Evolutionary conservation across 179 eudicot species (phyloP).

Genomic region (Silene vulgaris): DNA sequence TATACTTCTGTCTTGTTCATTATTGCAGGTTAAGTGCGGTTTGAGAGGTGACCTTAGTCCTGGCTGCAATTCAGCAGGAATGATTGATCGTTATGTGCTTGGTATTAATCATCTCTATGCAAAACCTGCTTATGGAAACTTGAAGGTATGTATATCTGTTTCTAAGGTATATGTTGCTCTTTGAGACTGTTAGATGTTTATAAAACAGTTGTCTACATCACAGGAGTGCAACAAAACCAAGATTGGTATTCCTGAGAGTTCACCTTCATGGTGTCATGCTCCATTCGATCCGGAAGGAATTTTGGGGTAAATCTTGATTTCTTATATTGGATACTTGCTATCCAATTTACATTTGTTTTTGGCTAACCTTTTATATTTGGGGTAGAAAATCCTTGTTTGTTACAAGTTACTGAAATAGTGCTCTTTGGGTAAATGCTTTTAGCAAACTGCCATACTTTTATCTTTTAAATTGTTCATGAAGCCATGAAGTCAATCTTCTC

Average conservation of each 20-base stretch:
- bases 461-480: too few species aligned
- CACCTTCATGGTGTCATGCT: constrained; percentile 86
- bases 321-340: background rate
- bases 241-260: constrained; percentile 39
- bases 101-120: constrained; percentile 66
- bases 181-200: constrained; percentile 9
- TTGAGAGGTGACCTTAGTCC: constrained; percentile 76
- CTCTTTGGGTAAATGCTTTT: too few species aligned
- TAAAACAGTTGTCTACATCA: background rate
- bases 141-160: constrained; percentile 61
- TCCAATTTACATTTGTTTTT: background rate
- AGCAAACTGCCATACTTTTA: too few species aligned
- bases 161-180: constrained; percentile 4
- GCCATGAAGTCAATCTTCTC: too few species aligned
- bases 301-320: constrained; percentile 46
- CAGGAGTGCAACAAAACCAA: constrained; percentile 63
- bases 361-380: background rate
- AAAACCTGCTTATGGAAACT: constrained; percentile 59
- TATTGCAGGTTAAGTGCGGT: constrained; percentile 58
- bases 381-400: background rate
- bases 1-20: background rate
- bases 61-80: constrained; percentile 83
- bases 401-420: too few species aligned
- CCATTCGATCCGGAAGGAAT: constrained; percentile 94
- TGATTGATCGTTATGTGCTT: constrained; percentile 75